phyloP scores from a whole-genome alignment of 805 yeast genomes.

The Spathaspora girioi region DNA sequence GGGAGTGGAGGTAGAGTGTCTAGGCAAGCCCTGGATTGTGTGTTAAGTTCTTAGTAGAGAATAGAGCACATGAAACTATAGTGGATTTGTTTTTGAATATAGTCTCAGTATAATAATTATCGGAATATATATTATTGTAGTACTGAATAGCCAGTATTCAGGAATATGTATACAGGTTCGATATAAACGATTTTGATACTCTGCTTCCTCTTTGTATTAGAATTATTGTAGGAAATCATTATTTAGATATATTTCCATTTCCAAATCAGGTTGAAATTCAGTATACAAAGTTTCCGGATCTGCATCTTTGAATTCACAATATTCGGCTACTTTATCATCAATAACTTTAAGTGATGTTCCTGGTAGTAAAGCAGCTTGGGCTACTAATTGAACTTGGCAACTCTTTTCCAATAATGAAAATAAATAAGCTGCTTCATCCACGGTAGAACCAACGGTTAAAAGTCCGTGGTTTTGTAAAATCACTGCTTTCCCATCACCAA shows the following conservation, averaged over 20 bases:
- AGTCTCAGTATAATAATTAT: too few relatives aligned
- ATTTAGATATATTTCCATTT: constrained; percentile 19
- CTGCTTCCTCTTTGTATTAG: too few relatives aligned
- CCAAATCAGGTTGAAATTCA: constrained; percentile 71
- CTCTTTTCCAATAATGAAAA: constrained; percentile 28
- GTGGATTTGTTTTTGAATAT: too few relatives aligned
- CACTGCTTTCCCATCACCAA: constrained; percentile 28
- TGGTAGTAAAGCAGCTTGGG: constrained; percentile 39
- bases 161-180: too few relatives aligned
- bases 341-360: constrained; percentile 41
- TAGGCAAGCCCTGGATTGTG: too few relatives aligned
- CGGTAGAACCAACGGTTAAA: constrained; percentile 30
- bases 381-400: constrained; percentile 28
- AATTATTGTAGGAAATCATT: constrained; percentile 5
- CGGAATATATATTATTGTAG: too few relatives aligned
- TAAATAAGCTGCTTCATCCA: constrained; percentile 36
- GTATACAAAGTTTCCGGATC: constrained; percentile 68
- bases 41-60: too few relatives aligned
- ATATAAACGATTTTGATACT: too few relatives aligned
- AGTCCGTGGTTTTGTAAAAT: constrained; percentile 33
- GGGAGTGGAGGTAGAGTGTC: too few relatives aligned
- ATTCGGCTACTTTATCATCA: constrained; percentile 62
- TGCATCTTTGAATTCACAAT: constrained; percentile 54
- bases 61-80: too few relatives aligned
- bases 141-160: too few relatives aligned